These are phyloP conservation scores for Aspergillus luchuensis DNA, from an alignment of 2,329 filamentous ascomycete genomes.

Conservation along the genomic window DNA sequence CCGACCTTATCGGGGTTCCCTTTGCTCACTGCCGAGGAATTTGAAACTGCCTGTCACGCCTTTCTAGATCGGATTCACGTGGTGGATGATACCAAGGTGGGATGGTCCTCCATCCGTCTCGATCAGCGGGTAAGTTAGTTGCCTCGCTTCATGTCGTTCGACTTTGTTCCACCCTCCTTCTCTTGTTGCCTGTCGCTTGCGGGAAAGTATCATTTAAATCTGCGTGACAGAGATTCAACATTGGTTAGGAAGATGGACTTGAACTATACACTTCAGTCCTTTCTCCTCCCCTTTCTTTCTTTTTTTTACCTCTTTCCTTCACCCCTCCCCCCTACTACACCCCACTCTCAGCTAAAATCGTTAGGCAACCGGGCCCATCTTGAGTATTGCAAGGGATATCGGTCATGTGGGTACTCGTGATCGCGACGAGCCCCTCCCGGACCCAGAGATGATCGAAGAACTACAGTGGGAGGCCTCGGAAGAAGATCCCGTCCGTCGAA, in stretches of 20 bases:
- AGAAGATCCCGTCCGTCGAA: constrained; percentile 33
- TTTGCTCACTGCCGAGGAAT: constrained; percentile 63
- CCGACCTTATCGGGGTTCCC: constrained; percentile 53
- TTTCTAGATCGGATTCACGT: constrained; percentile 52
- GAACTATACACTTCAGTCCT: background rate
- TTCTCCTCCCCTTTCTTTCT: background rate
- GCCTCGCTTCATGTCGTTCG: background rate
- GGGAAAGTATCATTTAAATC: background rate
- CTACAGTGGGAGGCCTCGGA: constrained; percentile 27
- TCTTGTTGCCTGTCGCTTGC: background rate
- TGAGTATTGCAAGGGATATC: constrained; percentile 34
- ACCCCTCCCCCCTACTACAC: background rate
- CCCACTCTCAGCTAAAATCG: constrained; percentile 12
- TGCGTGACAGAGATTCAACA: background rate
- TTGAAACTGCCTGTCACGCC: constrained; percentile 66
- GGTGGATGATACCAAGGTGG: constrained; percentile 57
- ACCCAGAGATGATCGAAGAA: constrained; percentile 18
- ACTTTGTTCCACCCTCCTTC: background rate
- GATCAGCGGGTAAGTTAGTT: constrained; percentile 14
- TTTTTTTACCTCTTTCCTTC: constrained; percentile 6
- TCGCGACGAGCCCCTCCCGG: constrained; percentile 8
- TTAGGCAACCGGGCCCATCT: constrained; percentile 30
- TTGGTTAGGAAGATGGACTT: background rate
- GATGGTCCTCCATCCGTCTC: constrained; percentile 43
- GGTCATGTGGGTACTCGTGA: constrained; percentile 14